Conservation (phyloP, 306 rosid genomes). For the Dalbergia oliveri region DNA sequence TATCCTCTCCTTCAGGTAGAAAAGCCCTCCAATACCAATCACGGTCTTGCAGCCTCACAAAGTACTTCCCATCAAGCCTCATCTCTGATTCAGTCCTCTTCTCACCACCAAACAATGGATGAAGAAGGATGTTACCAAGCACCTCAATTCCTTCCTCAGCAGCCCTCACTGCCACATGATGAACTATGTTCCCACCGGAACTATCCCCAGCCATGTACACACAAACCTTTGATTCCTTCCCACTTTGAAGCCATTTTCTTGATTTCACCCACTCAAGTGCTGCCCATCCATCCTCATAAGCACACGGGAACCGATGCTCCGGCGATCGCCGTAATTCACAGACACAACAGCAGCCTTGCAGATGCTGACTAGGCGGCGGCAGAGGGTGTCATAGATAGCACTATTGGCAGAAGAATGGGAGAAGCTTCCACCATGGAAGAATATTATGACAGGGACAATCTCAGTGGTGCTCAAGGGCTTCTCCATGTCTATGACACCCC, state of each 20-base stretch:
- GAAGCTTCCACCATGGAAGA: slow-evolving; percentile 96
- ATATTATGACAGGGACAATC: slow-evolving; percentile 78
- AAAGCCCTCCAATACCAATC: slow-evolving; percentile 98
- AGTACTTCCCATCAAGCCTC: slow-evolving; percentile 79
- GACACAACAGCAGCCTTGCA: slow-evolving; percentile 85
- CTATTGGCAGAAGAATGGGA: slow-evolving; percentile 89
- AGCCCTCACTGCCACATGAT: slow-evolving; percentile 77
- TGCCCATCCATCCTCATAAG: slow-evolving; percentile 88
- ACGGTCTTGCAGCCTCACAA: slow-evolving; percentile 76
- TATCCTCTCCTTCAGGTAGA: slow-evolving; percentile 83
- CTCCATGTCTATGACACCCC: slow-evolving; percentile 64
- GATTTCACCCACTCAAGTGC: slow-evolving; percentile 82
- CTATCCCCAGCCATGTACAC: slow-evolving; percentile 90
- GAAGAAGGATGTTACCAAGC: slow-evolving; percentile 83
- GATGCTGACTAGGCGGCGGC: slow-evolving; percentile 69
- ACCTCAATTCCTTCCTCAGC: slow-evolving; percentile 73
- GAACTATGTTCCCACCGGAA: slow-evolving; percentile 89
- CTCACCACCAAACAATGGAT: slow-evolving; percentile 87
- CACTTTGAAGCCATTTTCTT: slow-evolving; percentile 81
- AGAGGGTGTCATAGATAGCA: slow-evolving; percentile 83
- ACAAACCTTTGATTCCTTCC: slow-evolving; percentile 69
- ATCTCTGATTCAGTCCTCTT: slow-evolving; percentile 71
- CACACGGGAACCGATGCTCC: slow-evolving; percentile 79
- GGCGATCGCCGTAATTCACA: slow-evolving; percentile 86
- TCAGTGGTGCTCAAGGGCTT: slow-evolving; percentile 69